These are phyloP conservation scores for Suillus brevipes DNA, from an alignment of 768 basidiomycete genomes.

Conservation along the genomic window DNA sequence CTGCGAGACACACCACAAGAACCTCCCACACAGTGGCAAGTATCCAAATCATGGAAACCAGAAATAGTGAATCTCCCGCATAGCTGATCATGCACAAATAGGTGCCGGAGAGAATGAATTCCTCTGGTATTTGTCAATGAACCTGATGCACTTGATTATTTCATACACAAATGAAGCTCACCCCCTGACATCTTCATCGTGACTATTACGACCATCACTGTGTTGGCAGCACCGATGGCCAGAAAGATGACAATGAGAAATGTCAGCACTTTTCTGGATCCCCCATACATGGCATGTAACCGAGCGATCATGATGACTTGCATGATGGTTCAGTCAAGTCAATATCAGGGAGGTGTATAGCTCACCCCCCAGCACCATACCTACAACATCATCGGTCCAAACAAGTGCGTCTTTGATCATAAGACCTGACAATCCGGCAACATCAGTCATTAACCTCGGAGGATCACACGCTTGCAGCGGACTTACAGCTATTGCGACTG, in stretches of 20 bases:
- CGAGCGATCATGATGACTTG: neutral
- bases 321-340: neutral
- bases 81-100: neutral
- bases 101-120: neutral
- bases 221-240: neutral
- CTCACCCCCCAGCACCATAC: neutral
- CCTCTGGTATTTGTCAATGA: neutral
- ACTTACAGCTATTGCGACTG: neutral
- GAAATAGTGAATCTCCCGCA: neutral
- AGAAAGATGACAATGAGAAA: neutral
- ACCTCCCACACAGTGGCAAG: neutral
- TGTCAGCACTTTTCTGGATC: neutral
- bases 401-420: rapidly evolving
- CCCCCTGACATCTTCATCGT: neutral
- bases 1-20: neutral
- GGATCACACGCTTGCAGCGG: neutral
- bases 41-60: neutral
- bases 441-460: neutral
- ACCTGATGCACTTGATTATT: neutral
- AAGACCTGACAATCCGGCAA: neutral
- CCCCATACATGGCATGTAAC: neutral
- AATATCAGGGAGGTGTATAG: neutral
- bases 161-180: neutral
- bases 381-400: neutral
- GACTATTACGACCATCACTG: neutral